Evolutionary conservation across 257 asterid genomes (phyloP).

Genomic region (Nicotiana noctiflora): DNA sequence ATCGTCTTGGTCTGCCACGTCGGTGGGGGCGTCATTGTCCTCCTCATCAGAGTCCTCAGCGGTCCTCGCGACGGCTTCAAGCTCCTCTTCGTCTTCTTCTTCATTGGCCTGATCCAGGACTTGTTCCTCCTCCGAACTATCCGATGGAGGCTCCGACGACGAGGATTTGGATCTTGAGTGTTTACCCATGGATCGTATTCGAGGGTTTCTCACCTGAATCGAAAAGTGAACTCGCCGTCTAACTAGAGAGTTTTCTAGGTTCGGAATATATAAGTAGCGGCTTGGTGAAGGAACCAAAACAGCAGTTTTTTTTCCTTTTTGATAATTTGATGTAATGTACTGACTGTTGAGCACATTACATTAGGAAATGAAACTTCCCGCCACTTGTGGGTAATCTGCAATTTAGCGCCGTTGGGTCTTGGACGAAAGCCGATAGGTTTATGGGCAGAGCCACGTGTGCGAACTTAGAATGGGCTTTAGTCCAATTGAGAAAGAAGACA

Average conservation of each 20-base stretch:
- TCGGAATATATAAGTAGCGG: background rate
- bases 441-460: no score
- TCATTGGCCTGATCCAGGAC: slow-evolving; percentile 49
- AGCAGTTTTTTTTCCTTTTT: background rate
- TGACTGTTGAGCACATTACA: no score
- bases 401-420: background rate
- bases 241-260: background rate
- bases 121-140: slow-evolving; percentile 28
- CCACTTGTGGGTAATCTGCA: background rate
- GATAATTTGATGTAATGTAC: no score
- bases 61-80: slow-evolving; percentile 77
- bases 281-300: background rate
- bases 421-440: background rate
- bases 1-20: slow-evolving; percentile 37
- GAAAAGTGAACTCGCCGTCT: background rate
- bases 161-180: slow-evolving; percentile 43
- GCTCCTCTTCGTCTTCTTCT: slow-evolving; percentile 90
- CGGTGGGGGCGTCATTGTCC: slow-evolving; percentile 37
- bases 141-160: slow-evolving; percentile 34
- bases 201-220: slow-evolving; percentile 17
- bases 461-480: no score
- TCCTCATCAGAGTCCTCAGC: slow-evolving; percentile 65
- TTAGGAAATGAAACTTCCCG: background rate
- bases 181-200: slow-evolving; percentile 28
- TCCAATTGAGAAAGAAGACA: no score